Conservation (phyloP, 2,329 filamentous ascomycete species). For the Calycina herbarum region DNA sequence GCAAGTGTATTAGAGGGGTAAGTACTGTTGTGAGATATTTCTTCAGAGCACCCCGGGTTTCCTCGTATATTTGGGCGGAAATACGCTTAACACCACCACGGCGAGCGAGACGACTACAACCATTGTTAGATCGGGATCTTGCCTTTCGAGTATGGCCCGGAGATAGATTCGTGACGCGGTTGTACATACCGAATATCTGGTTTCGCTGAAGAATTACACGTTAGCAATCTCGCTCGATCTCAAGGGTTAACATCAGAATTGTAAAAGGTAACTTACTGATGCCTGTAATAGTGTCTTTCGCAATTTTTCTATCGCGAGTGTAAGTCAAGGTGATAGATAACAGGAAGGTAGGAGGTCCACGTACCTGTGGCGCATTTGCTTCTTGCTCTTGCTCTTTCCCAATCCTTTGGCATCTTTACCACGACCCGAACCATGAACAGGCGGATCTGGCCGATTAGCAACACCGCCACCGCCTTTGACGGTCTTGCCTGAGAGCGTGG, state of each 20-base stretch:
- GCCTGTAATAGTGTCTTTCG: conserved; percentile 49
- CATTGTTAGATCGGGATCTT: neutral
- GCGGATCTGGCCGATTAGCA: neutral
- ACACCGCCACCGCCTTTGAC: neutral
- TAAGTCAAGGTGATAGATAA: neutral
- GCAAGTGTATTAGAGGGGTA: neutral
- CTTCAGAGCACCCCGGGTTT: conserved; percentile 54
- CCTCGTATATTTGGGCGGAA: conserved; percentile 62
- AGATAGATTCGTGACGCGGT: neutral
- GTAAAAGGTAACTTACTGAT: conserved; percentile 46
- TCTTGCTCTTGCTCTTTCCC: conserved; percentile 9
- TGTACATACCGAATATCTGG: conserved; percentile 51
- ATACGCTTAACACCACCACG: conserved; percentile 78
- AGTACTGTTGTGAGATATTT: conserved; percentile 48
- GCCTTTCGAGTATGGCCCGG: neutral
- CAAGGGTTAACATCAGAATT: neutral
- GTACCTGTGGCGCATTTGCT: conserved; percentile 18
- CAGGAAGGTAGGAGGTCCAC: neutral
- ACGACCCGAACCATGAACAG: neutral
- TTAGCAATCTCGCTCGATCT: conserved; percentile 21
- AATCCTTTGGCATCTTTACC: neutral
- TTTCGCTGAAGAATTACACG: conserved; percentile 45
- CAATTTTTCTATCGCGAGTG: conserved; percentile 46
- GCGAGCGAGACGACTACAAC: conserved; percentile 62
- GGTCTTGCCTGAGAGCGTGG: neutral